These are phyloP conservation scores for Trichothecium roseum DNA, from an alignment of 2,329 filamentous ascomycete genomes.

Conservation along the genomic window DNA sequence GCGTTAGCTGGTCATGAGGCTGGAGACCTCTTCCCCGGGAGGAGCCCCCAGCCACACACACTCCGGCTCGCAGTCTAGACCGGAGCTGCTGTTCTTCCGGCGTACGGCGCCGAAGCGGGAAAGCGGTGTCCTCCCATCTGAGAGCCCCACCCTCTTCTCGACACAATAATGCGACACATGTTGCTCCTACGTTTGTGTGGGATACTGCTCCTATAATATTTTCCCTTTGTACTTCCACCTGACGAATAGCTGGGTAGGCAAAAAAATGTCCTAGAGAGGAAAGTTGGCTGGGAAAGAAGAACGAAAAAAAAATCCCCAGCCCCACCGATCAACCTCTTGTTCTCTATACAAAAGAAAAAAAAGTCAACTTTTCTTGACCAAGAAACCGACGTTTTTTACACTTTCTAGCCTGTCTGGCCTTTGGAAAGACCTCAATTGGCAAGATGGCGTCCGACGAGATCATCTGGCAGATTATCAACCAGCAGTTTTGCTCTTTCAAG, in stretches of 20 bases:
- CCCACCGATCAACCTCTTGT: slow-evolving; percentile 8
- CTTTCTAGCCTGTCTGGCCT: not conserved
- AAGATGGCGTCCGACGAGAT: slow-evolving; percentile 89
- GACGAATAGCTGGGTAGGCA: not conserved
- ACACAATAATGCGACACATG: too few relatives aligned
- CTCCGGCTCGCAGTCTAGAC: not conserved
- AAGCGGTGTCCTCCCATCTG: too few relatives aligned
- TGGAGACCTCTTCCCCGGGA: not conserved
- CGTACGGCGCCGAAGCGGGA: slow-evolving; percentile 4
- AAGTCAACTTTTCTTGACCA: slow-evolving; percentile 2
- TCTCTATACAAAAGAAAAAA: slow-evolving; percentile 3
- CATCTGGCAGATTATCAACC: slow-evolving; percentile 93
- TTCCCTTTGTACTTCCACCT: too few relatives aligned
- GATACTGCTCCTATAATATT: slow-evolving; percentile 4
- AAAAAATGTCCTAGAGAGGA: slow-evolving; percentile 10
- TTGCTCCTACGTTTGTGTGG: too few relatives aligned
- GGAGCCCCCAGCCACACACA: too few relatives aligned
- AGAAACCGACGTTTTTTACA: not conserved
- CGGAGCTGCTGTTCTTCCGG: not conserved
- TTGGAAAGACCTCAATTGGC: slow-evolving; percentile 2
- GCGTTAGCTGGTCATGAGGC: not conserved
- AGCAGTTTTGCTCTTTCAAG: slow-evolving; percentile 92
- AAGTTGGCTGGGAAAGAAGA: slow-evolving; percentile 7
- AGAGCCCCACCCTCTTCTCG: too few relatives aligned
- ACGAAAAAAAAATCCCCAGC: slow-evolving; percentile 8